phyloP scores from a whole-genome alignment of 1,284 basidiomycete genomes.

The Trametes versicolor region DNA sequence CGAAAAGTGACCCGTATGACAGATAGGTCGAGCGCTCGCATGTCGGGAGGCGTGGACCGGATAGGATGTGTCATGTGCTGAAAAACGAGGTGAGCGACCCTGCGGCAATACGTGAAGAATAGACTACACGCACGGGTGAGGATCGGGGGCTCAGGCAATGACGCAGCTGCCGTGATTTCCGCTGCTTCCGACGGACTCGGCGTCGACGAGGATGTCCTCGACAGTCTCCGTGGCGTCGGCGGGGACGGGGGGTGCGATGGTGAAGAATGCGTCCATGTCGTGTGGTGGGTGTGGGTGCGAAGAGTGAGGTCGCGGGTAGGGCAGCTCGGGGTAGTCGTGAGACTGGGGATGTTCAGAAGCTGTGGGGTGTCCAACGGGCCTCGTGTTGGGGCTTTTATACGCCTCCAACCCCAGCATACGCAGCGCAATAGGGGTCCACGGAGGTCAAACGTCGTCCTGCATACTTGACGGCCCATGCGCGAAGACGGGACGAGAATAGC shows the following conservation, averaged over 20 bases:
- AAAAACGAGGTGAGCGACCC: neutral
- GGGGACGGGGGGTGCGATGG: slow-evolving; percentile 33
- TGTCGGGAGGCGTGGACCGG: neutral
- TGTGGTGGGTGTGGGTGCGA: slow-evolving; percentile 6
- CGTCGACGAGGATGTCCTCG: slow-evolving; percentile 31
- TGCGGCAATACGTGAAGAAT: neutral
- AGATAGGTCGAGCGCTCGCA: too few relatives aligned
- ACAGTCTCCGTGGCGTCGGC: slow-evolving; percentile 23
- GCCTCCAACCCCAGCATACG: too few relatives aligned
- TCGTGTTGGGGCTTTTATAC: neutral
- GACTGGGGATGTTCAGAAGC: slow-evolving; percentile 12
- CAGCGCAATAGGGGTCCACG: neutral
- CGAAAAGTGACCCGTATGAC: neutral
- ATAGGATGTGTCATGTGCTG: neutral
- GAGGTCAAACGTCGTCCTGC: neutral
- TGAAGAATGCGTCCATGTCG: slow-evolving; percentile 35
- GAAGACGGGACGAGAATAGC: neutral
- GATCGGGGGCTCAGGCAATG: slow-evolving; percentile 25
- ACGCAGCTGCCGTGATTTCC: slow-evolving; percentile 23
- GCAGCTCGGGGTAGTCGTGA: slow-evolving; percentile 3
- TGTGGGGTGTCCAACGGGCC: neutral
- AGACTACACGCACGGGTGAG: neutral
- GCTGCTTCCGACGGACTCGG: slow-evolving; percentile 18
- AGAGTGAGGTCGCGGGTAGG: neutral
- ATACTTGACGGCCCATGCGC: neutral